phyloP scores from a whole-genome alignment of 2,329 filamentous ascomycete species.

The Stagonosporopsis tanaceti region DNA sequence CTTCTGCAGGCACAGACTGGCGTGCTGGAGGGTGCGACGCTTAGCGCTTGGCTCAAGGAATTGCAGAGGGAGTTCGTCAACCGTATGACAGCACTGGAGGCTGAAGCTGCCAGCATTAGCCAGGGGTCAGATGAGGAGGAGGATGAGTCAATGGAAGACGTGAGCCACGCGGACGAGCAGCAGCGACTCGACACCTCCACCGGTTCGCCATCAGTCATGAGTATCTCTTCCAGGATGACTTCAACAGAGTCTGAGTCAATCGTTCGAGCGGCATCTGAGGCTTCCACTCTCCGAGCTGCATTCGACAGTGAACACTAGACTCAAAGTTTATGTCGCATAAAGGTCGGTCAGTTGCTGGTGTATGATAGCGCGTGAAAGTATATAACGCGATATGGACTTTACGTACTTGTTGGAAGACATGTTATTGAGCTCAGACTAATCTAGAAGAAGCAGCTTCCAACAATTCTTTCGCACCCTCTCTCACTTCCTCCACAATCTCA shows the following conservation, averaged over 20 bases:
- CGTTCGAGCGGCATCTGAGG: slow-evolving; percentile 23
- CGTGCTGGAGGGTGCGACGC: slow-evolving; percentile 68
- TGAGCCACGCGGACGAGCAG: slow-evolving; percentile 17
- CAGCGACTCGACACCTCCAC: slow-evolving; percentile 24
- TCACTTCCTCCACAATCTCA: slow-evolving; percentile 61
- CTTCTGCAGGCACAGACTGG: slow-evolving; percentile 73
- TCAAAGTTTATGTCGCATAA: neutral
- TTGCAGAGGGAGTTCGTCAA: slow-evolving; percentile 78
- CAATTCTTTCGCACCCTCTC: slow-evolving; percentile 48
- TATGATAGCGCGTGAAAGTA: neutral
- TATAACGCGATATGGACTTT: neutral
- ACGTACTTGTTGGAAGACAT: neutral
- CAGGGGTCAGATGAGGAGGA: slow-evolving; percentile 22
- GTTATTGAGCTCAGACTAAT: neutral
- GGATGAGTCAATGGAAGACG: slow-evolving; percentile 26
- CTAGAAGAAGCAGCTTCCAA: slow-evolving; percentile 25
- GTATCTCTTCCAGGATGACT: slow-evolving; percentile 29
- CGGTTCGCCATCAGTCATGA: slow-evolving; percentile 33
- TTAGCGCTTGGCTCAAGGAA: slow-evolving; percentile 70
- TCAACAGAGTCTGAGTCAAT: slow-evolving; percentile 29
- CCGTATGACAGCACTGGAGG: slow-evolving; percentile 73
- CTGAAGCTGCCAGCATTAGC: slow-evolving; percentile 39
- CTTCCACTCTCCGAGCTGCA: slow-evolving; percentile 34
- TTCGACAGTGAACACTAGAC: slow-evolving; percentile 35
- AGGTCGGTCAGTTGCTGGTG: neutral